Evolutionary conservation across 495 filamentous ascomycete genomes (phyloP).

Genomic region (Chaetomium fimeti): DNA sequence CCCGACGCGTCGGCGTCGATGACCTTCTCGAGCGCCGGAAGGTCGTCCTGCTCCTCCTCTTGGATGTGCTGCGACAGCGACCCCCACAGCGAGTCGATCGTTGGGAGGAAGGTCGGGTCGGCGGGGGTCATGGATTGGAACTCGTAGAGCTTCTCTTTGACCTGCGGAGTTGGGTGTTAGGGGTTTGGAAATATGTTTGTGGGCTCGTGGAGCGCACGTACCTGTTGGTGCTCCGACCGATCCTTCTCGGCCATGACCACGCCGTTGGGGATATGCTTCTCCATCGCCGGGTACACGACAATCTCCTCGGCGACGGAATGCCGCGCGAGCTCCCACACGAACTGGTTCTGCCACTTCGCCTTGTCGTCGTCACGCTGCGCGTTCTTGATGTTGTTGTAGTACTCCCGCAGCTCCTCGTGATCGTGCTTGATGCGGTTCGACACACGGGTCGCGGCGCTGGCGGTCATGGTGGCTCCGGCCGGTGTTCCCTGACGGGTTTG

Average conservation of each 20-base stretch:
- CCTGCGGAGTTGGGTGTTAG: constrained; percentile 36
- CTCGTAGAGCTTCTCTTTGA: constrained; percentile 60
- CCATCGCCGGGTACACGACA: constrained; percentile 66
- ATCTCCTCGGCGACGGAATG: constrained; percentile 67
- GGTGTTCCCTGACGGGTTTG: background rate
- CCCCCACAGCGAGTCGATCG: constrained; percentile 53
- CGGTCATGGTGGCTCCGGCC: constrained; percentile 1
- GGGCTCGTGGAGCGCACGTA: constrained; percentile 24
- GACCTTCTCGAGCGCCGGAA: constrained; percentile 54
- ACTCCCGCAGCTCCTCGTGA: constrained; percentile 60
- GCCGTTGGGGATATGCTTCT: constrained; percentile 55
- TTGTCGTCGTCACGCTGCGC: constrained; percentile 50
- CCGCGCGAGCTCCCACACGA: constrained; percentile 70
- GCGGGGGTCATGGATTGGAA: constrained; percentile 57
- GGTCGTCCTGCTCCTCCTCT: constrained; percentile 58
- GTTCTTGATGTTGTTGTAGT: constrained; percentile 57
- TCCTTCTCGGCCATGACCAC: constrained; percentile 57
- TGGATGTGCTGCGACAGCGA: constrained; percentile 57
- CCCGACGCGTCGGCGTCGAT: constrained; percentile 43
- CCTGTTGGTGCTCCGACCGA: constrained; percentile 56
- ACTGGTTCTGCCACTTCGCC: constrained; percentile 60
- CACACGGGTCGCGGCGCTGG: constrained; percentile 30
- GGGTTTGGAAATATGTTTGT: constrained; percentile 6
- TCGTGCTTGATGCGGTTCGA: constrained; percentile 60
- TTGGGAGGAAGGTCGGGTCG: constrained; percentile 51